These are phyloP conservation scores for Leishmania tropica DNA, from an alignment of 208 protist species.

Conservation along the genomic window DNA sequence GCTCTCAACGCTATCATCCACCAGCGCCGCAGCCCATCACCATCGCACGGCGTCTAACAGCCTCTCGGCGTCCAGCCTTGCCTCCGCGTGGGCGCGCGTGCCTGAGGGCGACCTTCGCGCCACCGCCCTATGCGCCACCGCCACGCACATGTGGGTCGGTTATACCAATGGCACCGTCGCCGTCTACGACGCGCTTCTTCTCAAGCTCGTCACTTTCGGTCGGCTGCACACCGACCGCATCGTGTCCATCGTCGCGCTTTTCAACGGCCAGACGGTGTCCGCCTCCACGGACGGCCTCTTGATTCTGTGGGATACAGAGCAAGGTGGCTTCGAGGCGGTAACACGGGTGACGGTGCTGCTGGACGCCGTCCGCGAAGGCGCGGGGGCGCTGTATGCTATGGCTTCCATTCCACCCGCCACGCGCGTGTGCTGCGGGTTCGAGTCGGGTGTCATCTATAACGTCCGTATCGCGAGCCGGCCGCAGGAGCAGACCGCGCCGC, in stretches of 20 bases:
- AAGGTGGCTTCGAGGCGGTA: constrained; percentile 79
- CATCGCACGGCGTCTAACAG: not conserved
- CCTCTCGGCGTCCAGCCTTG: not conserved
- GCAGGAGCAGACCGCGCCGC: constrained; percentile 38
- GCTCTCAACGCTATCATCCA: not conserved
- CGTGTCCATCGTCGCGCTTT: constrained; percentile 36
- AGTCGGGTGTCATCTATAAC: constrained; percentile 51
- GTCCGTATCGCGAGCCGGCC: constrained; percentile 49
- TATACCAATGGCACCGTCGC: constrained; percentile 72
- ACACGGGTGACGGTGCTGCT: constrained; percentile 37
- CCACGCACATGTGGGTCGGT: constrained; percentile 78
- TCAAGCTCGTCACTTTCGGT: constrained; percentile 57
- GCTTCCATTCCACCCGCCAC: constrained; percentile 11
- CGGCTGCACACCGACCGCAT: constrained; percentile 60
- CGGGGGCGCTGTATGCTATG: constrained; percentile 23
- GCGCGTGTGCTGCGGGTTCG: constrained; percentile 64
- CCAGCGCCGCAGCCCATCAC: not conserved
- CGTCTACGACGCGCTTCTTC: constrained; percentile 82
- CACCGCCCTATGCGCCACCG: constrained; percentile 45
- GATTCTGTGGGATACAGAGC: constrained; percentile 81
- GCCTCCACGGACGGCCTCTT: constrained; percentile 73
- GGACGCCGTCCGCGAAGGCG: constrained; percentile 16
- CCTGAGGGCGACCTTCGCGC: constrained; percentile 8
- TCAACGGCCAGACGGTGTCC: constrained; percentile 46
- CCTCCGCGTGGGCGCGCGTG: no score